phyloP scores from a whole-genome alignment of 345 rosid species.

The Excoecaria agallocha region DNA sequence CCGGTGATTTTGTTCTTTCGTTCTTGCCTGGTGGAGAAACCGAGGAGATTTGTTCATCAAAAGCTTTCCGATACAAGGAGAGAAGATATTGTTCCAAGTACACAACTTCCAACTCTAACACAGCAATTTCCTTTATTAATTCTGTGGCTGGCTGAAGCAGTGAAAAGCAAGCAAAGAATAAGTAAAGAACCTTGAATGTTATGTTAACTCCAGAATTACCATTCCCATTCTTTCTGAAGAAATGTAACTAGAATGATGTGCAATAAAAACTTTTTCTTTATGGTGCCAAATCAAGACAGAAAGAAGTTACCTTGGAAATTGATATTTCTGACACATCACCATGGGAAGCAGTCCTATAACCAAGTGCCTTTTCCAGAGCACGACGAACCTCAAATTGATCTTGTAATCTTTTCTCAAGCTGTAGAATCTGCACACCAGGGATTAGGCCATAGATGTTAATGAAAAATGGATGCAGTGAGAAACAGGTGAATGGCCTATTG shows the following conservation, averaged over 20 bases:
- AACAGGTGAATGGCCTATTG: background rate
- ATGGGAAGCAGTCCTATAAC: slow-evolving; percentile 48
- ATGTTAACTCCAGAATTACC: background rate
- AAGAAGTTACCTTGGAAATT: slow-evolving; percentile 61
- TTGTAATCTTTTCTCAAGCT: slow-evolving; percentile 76
- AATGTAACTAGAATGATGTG: background rate
- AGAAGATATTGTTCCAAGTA: slow-evolving; percentile 91
- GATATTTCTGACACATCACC: slow-evolving; percentile 36
- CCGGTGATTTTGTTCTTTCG: slow-evolving; percentile 46
- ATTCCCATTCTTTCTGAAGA: background rate
- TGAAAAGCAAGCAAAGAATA: slow-evolving; percentile 5
- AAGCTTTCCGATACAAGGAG: slow-evolving; percentile 75
- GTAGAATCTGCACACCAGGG: slow-evolving; percentile 57
- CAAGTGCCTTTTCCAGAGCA: slow-evolving; percentile 80
- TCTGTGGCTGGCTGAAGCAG: slow-evolving; percentile 68
- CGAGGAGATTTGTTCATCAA: slow-evolving; percentile 61
- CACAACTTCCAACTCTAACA: slow-evolving; percentile 85
- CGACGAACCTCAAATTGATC: slow-evolving; percentile 72
- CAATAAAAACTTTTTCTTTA: slow-evolving; percentile 1
- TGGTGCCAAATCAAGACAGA: slow-evolving; percentile 6
- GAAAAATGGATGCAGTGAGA: background rate
- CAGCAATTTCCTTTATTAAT: slow-evolving; percentile 81
- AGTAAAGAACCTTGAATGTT: background rate
- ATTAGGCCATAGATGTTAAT: background rate
- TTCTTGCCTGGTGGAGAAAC: slow-evolving; percentile 49